A percentile compares a stretch with the other conserved stretches of the same genome.
phyloP scores from a whole-genome alignment of 176 grass and related monocot species.

The Elaeis guineensis region DNA sequence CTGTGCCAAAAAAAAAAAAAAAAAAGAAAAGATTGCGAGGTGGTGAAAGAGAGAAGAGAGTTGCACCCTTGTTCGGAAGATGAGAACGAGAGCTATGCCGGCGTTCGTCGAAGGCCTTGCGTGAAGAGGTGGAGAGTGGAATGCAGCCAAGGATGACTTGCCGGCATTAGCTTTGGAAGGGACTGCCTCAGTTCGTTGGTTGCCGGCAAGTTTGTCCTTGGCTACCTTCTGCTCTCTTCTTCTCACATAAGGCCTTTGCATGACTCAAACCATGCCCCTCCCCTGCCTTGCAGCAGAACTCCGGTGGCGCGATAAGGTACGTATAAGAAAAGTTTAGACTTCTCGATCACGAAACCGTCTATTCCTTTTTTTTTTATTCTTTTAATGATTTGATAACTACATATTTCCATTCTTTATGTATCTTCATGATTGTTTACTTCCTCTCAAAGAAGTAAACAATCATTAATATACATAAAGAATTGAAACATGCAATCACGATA shows the following conservation, averaged over 20 bases:
- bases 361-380: no score
- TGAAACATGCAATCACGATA: no score
- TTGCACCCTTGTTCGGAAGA: not conserved
- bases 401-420: no score
- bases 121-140: constrained; percentile 9
- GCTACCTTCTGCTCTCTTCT: constrained; percentile 17
- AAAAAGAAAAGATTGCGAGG: not conserved
- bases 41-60: not conserved
- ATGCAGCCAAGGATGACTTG: constrained; percentile 27
- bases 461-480: no score
- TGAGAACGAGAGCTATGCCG: not conserved
- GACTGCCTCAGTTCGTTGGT: not conserved
- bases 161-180: not conserved
- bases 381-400: no score
- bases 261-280: not conserved
- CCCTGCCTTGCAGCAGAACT: no score
- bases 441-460: no score
- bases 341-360: no score
- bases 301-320: no score
- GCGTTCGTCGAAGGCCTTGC: not conserved
- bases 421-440: no score
- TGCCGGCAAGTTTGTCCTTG: constrained; percentile 24
- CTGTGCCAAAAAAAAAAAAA: not conserved
- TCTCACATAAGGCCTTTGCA: constrained; percentile 11
- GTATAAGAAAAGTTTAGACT: no score